Conservation (phyloP, 768 basidiomycete species). For the Boletus rufocinnamomeus region DNA sequence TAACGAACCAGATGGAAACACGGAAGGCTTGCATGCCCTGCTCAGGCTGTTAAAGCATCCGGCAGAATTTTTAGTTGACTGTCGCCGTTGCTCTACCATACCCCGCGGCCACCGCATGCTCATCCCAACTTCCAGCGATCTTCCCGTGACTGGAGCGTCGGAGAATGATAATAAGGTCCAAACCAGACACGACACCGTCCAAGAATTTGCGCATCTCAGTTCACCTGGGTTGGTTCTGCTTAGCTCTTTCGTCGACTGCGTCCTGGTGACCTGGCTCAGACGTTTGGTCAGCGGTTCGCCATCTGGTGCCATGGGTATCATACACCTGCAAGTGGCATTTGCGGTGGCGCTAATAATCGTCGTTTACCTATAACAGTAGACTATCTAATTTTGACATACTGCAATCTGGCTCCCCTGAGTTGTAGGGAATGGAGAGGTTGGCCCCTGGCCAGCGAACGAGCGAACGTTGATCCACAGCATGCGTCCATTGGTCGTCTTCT, state of each 20-base stretch:
- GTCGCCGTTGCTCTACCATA: neutral
- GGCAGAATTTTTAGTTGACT: neutral
- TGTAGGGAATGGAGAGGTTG: neutral
- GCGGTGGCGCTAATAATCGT: conserved; percentile 38
- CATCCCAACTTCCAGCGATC: neutral
- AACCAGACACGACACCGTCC: neutral
- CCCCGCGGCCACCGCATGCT: neutral
- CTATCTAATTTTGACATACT: neutral
- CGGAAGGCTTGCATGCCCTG: neutral
- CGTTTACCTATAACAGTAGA: too few species aligned
- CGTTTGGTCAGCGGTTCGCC: neutral
- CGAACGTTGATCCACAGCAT: neutral
- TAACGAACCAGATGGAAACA: neutral
- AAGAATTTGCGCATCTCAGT: conserved; percentile 34
- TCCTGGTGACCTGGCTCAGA: neutral
- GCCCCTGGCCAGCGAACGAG: neutral
- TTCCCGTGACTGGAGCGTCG: neutral
- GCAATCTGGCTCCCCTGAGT: neutral
- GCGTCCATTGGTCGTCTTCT: neutral
- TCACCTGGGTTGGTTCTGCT: conserved; percentile 46
- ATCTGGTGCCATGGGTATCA: conserved; percentile 32
- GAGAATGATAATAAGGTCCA: neutral
- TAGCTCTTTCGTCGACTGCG: conserved; percentile 30
- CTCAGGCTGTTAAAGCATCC: too few species aligned
- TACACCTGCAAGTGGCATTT: conserved; percentile 39